Evolutionary conservation across 2,329 filamentous ascomycete species (phyloP).

Genomic region (Eurotiales sp.): DNA sequence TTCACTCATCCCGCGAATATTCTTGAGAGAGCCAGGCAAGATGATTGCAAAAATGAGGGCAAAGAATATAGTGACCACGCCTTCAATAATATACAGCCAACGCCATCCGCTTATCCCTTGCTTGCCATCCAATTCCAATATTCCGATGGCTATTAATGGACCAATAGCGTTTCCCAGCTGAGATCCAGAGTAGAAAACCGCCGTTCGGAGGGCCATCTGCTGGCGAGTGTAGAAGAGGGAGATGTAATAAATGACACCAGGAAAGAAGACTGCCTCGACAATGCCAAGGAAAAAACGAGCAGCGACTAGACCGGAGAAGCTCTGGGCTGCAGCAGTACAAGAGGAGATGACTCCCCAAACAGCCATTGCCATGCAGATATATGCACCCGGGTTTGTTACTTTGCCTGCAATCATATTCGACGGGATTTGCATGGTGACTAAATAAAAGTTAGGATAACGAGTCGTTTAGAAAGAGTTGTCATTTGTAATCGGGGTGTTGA

Average conservation of each 20-base stretch:
- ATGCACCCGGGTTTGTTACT: constrained; percentile 7
- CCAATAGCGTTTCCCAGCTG: constrained; percentile 41
- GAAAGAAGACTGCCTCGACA: constrained; percentile 64
- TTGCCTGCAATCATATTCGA: constrained; percentile 14
- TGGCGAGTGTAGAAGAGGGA: constrained; percentile 62
- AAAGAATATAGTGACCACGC: constrained; percentile 36
- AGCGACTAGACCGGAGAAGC: constrained; percentile 10
- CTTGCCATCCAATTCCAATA: constrained; percentile 34
- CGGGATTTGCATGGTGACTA: constrained; percentile 14
- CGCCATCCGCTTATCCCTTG: constrained; percentile 41
- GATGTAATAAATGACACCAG: constrained; percentile 63
- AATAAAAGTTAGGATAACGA: not conserved
- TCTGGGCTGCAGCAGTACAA: constrained; percentile 6
- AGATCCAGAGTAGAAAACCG: constrained; percentile 44
- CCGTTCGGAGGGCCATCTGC: constrained; percentile 18
- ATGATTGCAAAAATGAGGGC: constrained; percentile 53
- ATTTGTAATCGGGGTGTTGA: no score
- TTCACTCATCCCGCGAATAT: constrained; percentile 34
- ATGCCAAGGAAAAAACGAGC: constrained; percentile 52
- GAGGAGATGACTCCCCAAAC: constrained; percentile 13
- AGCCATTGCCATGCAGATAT: constrained; percentile 10
- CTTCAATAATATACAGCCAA: constrained; percentile 52
- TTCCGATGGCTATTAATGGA: constrained; percentile 36
- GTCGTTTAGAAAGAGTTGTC: no score
- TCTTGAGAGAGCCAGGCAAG: constrained; percentile 52